Base-by-base conservation (phyloP, 495 filamentous ascomycete genomes). In the Daldinia bambusicola region DNA sequence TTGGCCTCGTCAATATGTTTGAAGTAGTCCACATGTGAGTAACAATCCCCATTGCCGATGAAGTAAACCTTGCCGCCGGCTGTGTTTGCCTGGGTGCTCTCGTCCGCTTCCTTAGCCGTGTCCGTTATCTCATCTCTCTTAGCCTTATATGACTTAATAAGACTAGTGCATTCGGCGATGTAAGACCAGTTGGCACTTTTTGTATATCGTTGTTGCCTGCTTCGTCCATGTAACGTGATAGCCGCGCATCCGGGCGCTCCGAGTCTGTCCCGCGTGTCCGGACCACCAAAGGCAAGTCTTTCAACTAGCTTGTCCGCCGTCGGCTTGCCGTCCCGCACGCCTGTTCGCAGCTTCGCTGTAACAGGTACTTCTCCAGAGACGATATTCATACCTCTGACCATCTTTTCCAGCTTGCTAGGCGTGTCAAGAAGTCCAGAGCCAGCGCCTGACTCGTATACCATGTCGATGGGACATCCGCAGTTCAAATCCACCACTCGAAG, bases 1-100 rank as follows among this genome's bases (percentile, higher is more conserved):
- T 86, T 86, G 30, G 92, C 87, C 58, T 92, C 86, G 32, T 89
- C 84, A 52, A 98, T 83, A 75, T 95, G 92, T 43, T 89, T 77
- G 61, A 89, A 88, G 77, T 98, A 98, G 76, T 98, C 93, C 20
- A 90, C 78, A 77, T 98, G 94, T 2, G 94, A 97, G 80, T 92
- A 97, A 80, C 93, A 94, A 79, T 99, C 95, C 48, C 95, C 95
- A 76, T 99, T 99, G 69, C 96, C 95, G 53, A 98, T 81, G 82
- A 99, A 98, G 80, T 91, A 98, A 32, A 94, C 85, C 52, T 85
- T 84, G 1, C 85, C 87, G 34, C 89, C 87, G 6, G 64, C 32
- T 7, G 82, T 78, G 12, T 91, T 87, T 37, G 83, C 76, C 40
- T 85, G 78, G 2, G 84, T 86, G 58, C 88, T 84, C 40, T 83